Base-by-base conservation (phyloP, 495 filamentous ascomycete genomes). In the Talaromyces thailandensis region DNA sequence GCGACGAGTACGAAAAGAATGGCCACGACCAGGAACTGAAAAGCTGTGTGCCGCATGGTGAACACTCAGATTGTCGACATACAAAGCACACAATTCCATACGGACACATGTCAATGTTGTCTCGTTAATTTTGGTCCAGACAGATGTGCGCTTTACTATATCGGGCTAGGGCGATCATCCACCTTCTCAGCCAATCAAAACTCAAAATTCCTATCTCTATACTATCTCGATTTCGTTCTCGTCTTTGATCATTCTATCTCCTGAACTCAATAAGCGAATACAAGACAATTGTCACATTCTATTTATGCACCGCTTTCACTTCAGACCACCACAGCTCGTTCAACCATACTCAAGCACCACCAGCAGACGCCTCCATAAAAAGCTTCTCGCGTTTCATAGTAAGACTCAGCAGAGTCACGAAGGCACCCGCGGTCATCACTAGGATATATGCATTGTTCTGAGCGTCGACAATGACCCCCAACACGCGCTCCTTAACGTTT, bases 1-100 rank as follows among this genome's bases (percentile, higher is more conserved):
- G 84, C 82, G 51, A 82, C 85, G 32, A 89, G 66, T 8, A 83
- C 83, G 25, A 84, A 79, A 35, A 90, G 75, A 52, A 73, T 66
- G 59, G 72, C 69, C 25, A 77, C 68, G 43, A 77, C 23, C 3
- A 74, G 37, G 35, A 77, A 63, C 56, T 68, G 73, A 29, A 76
- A 63, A 21, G 67, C 53, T 37, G 67, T 63, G 23, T 67, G 63
- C 71, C 73, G 79, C 77, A 80, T 80, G 23, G 64, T 74, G 60
- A 62, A 24, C n/a, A 21, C n/a, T 48, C 18, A 48, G 21, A 3
- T 48, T 48, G n/a, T 21, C 43, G 2, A 8, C 16, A 18, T 21
- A 21, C 43, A 6, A 21, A 18, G 21, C 43, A 48, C 43, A 48
- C 18, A 48, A 16, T 14, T 40, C 4, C 43, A 21, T 25, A 16